These are phyloP conservation scores for Epichloe gansuensis DNA, from an alignment of 2,329 filamentous ascomycete species.

Conservation along the genomic window DNA sequence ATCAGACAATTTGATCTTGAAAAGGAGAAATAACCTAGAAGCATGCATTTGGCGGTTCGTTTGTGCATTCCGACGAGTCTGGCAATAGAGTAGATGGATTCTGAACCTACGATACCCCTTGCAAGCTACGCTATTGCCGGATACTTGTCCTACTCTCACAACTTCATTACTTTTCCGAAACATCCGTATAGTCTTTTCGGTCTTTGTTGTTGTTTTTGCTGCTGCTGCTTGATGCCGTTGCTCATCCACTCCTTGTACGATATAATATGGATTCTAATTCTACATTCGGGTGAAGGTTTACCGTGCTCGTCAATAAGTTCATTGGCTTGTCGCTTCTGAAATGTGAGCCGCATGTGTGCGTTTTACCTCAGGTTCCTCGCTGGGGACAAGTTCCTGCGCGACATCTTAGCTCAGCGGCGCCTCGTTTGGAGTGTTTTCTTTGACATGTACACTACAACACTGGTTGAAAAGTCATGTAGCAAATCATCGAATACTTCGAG, in stretches of 20 bases:
- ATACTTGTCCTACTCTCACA: neutral
- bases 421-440: too few relatives aligned
- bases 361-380: neutral
- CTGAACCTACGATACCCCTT: neutral
- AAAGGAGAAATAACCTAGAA: conserved; percentile 24
- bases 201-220: neutral
- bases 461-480: too few relatives aligned
- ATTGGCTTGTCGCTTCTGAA: neutral
- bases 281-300: neutral
- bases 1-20: conserved; percentile 50
- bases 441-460: too few relatives aligned
- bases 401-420: neutral
- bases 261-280: neutral
- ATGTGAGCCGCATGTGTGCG: neutral
- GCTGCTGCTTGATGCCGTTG: too few relatives aligned
- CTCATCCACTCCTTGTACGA: neutral
- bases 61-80: neutral
- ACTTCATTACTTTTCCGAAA: neutral
- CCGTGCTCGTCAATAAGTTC: neutral
- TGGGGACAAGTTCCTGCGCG: neutral
- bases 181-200: neutral
- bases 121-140: neutral
- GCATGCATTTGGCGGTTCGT: neutral
- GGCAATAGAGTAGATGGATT: neutral
- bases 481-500: too few relatives aligned